Evolutionary conservation across 768 basidiomycete species (phyloP).

Genomic region (Serpula lacrymans): DNA sequence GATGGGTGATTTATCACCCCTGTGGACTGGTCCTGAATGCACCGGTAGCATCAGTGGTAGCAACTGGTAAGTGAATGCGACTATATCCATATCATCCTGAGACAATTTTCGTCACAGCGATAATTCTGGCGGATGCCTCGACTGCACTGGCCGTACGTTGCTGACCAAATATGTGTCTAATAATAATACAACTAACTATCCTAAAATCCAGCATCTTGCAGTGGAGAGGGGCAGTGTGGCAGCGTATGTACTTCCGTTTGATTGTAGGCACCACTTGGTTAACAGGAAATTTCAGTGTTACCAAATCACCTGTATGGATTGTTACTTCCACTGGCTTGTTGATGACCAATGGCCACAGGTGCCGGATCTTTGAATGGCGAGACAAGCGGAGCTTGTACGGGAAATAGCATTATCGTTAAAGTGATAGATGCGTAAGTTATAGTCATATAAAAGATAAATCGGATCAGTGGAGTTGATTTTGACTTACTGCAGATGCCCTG

Average conservation of each 20-base stretch:
- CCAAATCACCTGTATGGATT: constrained; percentile 21
- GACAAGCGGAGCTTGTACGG: constrained; percentile 22
- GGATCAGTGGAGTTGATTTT: not conserved
- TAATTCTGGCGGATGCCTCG: constrained; percentile 20
- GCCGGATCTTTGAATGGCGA: constrained; percentile 26
- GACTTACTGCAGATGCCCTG: constrained; percentile 21
- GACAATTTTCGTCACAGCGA: constrained; percentile 11
- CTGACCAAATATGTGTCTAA: not conserved
- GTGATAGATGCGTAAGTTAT: constrained; percentile 28
- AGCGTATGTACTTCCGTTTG: constrained; percentile 4
- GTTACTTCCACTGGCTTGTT: not conserved
- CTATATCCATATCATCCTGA: not conserved
- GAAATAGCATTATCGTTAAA: constrained; percentile 31
- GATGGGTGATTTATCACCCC: constrained; percentile 28
- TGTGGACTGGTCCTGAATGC: constrained; percentile 27
- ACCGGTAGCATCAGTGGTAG: constrained; percentile 23
- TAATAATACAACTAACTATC: not conserved
- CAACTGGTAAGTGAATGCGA: constrained; percentile 9
- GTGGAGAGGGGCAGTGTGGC: constrained; percentile 17
- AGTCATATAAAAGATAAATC: too few species aligned
- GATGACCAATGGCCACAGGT: constrained; percentile 9
- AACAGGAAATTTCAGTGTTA: constrained; percentile 28
- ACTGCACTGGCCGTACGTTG: constrained; percentile 25
- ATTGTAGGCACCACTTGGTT: not conserved
- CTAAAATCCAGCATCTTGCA: constrained; percentile 13